Conservation (phyloP, 306 rosid species). For the Pyrus pyrifolia region DNA sequence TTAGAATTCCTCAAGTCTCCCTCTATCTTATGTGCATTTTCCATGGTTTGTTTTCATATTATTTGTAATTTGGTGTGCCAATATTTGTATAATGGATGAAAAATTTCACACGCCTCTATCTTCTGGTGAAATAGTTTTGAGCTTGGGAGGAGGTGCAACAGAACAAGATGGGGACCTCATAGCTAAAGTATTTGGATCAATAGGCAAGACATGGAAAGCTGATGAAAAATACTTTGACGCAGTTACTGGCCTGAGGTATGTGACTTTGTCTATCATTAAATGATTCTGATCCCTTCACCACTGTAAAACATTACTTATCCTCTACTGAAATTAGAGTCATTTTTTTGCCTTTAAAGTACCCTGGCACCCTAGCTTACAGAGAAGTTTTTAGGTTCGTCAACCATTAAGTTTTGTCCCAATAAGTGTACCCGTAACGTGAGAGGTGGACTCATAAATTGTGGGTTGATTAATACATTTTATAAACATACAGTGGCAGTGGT, state of each 20-base stretch:
- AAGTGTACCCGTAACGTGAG: neutral
- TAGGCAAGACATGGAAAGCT: slow-evolving; percentile 84
- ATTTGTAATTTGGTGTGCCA: neutral
- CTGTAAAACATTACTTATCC: neutral
- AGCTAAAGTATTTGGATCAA: slow-evolving; percentile 68
- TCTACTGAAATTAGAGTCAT: neutral
- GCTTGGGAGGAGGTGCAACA: slow-evolving; percentile 72
- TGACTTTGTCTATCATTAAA: neutral
- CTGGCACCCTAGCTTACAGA: neutral
- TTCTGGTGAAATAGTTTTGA: slow-evolving; percentile 47
- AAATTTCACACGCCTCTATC: neutral
- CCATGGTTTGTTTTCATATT: neutral
- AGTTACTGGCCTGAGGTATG: slow-evolving; percentile 86
- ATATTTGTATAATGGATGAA: neutral
- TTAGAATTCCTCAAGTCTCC: neutral
- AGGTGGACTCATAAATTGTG: neutral
- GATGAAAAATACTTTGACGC: slow-evolving; percentile 90
- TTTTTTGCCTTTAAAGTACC: neutral
- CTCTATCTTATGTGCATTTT: neutral
- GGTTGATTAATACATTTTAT: neutral
- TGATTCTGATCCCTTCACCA: neutral
- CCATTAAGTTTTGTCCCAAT: neutral
- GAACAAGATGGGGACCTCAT: slow-evolving; percentile 73
- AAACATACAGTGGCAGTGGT: slow-evolving; percentile 76
- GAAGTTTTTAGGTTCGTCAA: neutral